phyloP scores from a whole-genome alignment of 768 basidiomycete species.

The Suillus clintonianus region DNA sequence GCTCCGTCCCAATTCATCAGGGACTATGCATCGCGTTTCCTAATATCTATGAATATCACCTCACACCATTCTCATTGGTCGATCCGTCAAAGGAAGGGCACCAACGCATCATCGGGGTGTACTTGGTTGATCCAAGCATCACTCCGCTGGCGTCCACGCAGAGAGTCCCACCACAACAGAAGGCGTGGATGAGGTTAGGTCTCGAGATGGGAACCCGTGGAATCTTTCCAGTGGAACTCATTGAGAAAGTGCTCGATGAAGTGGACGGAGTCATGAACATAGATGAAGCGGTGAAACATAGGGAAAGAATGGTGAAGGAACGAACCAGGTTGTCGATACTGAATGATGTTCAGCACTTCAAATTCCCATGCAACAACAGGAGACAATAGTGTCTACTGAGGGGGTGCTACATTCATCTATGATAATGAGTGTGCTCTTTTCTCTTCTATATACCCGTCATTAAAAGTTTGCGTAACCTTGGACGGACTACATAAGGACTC shows the following conservation, averaged over 20 bases:
- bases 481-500: too few species aligned
- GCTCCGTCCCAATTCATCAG: constrained; percentile 36
- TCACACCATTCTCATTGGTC: constrained; percentile 39
- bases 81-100: constrained; percentile 45
- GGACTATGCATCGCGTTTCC: constrained; percentile 51
- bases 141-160: constrained; percentile 43
- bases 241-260: constrained; percentile 40
- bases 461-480: constrained; percentile 12
- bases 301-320: constrained; percentile 33
- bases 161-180: constrained; percentile 52
- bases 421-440: not conserved
- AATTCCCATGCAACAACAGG: constrained; percentile 47
- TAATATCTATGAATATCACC: constrained; percentile 55
- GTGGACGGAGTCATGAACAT: constrained; percentile 42
- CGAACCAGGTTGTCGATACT: constrained; percentile 38
- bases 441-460: constrained; percentile 15
- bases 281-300: constrained; percentile 38
- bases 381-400: not conserved
- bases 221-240: constrained; percentile 34
- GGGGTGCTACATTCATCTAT: not conserved
- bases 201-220: constrained; percentile 22
- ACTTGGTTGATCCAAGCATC: constrained; percentile 51
- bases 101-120: constrained; percentile 44
- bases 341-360: constrained; percentile 50
- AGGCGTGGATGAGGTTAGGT: constrained; percentile 42